Conservation (phyloP, 768 basidiomycete genomes). For the Tulasnella calospora region DNA sequence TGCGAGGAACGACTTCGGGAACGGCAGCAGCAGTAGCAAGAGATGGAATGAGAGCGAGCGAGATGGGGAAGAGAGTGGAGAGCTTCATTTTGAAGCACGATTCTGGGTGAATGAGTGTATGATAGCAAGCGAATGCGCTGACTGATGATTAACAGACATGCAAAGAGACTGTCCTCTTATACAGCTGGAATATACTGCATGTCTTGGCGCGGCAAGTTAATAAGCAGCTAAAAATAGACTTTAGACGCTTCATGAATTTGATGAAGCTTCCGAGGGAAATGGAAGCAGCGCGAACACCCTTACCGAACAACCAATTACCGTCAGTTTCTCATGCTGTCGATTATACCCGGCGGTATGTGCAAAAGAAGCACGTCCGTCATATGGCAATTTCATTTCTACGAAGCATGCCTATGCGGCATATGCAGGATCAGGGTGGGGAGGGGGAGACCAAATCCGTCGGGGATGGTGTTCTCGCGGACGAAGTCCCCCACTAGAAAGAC, state of each 20-base stretch:
- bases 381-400: not conserved
- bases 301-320: not conserved
- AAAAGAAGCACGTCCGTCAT: not conserved
- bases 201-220: not conserved
- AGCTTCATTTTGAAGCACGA: not conserved
- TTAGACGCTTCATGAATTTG: not conserved
- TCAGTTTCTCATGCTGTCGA: not conserved
- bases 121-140: not conserved
- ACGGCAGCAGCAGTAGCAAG: not conserved
- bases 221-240: not conserved
- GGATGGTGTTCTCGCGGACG: not conserved
- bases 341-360: not conserved
- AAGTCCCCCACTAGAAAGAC: not conserved
- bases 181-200: not conserved
- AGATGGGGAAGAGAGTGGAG: not conserved
- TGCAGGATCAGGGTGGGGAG: not conserved
- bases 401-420: not conserved
- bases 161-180: not conserved
- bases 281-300: not conserved
- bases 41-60: not conserved
- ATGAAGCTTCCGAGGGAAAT: not conserved
- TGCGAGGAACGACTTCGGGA: not conserved
- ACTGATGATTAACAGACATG: not conserved
- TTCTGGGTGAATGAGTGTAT: not conserved
- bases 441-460: not conserved